A percentile compares a stretch with the other conserved stretches of the same genome.
These are phyloP conservation scores for Gyromitra esculenta DNA, from an alignment of 2,329 filamentous ascomycete species.

Conservation along the genomic window DNA sequence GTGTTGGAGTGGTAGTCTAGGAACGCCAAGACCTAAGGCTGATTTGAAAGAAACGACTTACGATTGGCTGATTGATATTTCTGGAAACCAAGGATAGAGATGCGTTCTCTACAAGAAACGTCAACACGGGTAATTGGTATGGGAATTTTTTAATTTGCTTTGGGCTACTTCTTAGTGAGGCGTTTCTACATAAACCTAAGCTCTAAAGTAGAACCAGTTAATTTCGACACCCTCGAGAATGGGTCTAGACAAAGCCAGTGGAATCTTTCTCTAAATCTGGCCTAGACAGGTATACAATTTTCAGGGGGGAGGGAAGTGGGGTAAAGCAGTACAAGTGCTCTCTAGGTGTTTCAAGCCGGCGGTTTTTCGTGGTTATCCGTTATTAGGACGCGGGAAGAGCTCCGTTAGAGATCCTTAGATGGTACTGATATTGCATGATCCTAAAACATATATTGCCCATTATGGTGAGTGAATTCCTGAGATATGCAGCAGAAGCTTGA, in stretches of 20 bases:
- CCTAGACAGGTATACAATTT: background rate
- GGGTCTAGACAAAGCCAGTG: background rate
- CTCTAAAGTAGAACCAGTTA: background rate
- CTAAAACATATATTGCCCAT: background rate
- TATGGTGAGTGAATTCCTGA: background rate
- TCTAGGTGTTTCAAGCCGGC: background rate
- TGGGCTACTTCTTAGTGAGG: background rate
- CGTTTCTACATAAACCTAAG: background rate
- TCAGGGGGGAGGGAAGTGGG: background rate
- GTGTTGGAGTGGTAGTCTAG: background rate
- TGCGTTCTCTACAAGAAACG: background rate
- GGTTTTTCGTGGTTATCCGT: background rate
- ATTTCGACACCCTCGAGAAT: background rate
- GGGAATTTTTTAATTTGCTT: background rate
- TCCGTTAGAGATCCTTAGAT: background rate
- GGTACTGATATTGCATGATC: background rate
- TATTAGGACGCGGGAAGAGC: background rate
- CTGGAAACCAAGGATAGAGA: background rate
- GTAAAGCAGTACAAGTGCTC: background rate
- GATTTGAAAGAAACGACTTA: background rate
- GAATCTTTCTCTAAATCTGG: background rate
- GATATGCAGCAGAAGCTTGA: background rate
- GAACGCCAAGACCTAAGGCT: slow-evolving; percentile 19
- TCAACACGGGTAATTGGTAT: background rate
- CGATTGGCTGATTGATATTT: background rate